Conservation (phyloP, 2,329 filamentous ascomycete species). For the Knufia petricola region DNA sequence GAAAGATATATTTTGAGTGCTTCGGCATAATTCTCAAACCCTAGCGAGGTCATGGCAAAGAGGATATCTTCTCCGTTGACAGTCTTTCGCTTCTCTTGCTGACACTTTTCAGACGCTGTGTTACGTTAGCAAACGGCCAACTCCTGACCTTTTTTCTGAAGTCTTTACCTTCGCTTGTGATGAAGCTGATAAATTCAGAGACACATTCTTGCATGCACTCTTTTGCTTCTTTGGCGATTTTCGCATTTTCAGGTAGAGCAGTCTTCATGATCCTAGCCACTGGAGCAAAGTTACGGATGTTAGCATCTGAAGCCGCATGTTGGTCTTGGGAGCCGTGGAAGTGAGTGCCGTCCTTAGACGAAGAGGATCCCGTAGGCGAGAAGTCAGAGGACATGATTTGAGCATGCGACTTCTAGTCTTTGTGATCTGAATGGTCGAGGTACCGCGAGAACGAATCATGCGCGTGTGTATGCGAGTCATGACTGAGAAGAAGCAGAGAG, state of each 20-base stretch:
- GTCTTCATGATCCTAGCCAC: slow-evolving; percentile 99
- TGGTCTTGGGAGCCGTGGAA: slow-evolving; percentile 29
- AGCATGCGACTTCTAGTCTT: slow-evolving; percentile 10
- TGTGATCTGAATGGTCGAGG: slow-evolving; percentile 21
- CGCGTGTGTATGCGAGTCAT: slow-evolving; percentile 10
- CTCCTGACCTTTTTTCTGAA: slow-evolving; percentile 10
- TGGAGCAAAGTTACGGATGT: slow-evolving; percentile 88
- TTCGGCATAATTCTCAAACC: slow-evolving; percentile 98
- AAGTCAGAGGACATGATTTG: slow-evolving; percentile 21
- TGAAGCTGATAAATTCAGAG: slow-evolving; percentile 99
- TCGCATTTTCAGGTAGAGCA: slow-evolving; percentile 92
- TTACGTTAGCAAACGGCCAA: slow-evolving; percentile 19
- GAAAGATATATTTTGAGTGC: slow-evolving; percentile 96
- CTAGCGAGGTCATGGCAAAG: slow-evolving; percentile 97
- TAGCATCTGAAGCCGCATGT: slow-evolving; percentile 61
- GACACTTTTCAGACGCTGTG: slow-evolving; percentile 93
- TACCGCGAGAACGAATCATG: slow-evolving; percentile 15
- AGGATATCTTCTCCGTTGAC: slow-evolving; percentile 98
- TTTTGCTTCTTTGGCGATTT: slow-evolving; percentile 98
- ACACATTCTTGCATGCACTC: slow-evolving; percentile 99
- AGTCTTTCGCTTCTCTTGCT: slow-evolving; percentile 98
- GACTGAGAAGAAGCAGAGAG: slow-evolving; percentile 9
- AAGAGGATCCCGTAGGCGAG: slow-evolving; percentile 14
- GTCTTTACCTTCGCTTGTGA: slow-evolving; percentile 87
- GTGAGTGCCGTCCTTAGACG: slow-evolving; percentile 36